Evolutionary conservation across 345 rosid species (phyloP), one percentile per base, ranked within the genome.

Genomic region (Populus alba): DNA sequence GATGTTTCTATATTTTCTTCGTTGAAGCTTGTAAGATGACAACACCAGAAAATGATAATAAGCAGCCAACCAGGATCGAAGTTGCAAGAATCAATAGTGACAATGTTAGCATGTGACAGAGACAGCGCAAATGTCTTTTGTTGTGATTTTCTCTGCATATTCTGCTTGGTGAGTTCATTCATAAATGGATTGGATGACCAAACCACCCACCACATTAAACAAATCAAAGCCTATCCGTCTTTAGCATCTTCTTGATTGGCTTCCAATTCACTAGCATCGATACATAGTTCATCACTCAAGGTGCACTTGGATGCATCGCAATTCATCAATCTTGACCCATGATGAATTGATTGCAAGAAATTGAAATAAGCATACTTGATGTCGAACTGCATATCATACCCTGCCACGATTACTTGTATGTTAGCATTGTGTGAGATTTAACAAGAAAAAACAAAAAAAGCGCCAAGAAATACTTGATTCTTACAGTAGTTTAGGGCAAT

Each of bases 341-440:
- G 85, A 61, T 78, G 78, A 65, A 94, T 70, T 5, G 97, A 93
- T 53, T 89, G 92, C 88, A 94, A 75, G 84, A 94, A 92, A 87
- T 89, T 90, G 82, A 94, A 92, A 84, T 92, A 94, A 20, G 98
- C 95, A 83, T 91, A 94, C 86, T 94, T 94, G 79, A 94, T 69
- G 78, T 92, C 97, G 33, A 90, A 94, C 83, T 94, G 95, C 98
- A 94, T 94, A 78, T 92, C 94, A 78, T 93, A 93, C 97, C 98
- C 98, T 93, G 90, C 79, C 73, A 88, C 27, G 45, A 8, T 66
- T 66, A 71, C 18, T 15, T 51, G 27, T 29, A 10, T 1, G 7
- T 79, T 29, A 41, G 47, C 59, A 80, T 67, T 74, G 7, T 23
- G 66, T 33, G 33, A 61, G 17, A 6, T 5, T 27, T 13, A 15